Evolutionary conservation across 805 yeast species (phyloP), one percentile per base, ranked within the genome.

Genomic region (Kurtzmaniella cleridarum): DNA sequence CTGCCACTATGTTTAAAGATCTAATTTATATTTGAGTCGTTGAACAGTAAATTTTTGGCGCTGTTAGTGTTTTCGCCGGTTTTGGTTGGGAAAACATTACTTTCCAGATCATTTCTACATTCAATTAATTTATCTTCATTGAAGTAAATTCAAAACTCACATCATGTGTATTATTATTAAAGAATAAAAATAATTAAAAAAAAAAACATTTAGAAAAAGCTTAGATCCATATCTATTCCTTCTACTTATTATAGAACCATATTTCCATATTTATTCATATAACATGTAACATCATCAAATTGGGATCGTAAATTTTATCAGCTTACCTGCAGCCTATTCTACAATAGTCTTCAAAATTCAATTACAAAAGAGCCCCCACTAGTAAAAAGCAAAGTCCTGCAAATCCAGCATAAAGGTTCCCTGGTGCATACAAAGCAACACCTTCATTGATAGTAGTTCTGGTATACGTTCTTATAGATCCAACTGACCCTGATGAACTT

Each of bases 381-480:
- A 43, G 15, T 11, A 49, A 27, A 35, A 47, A 18, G 13, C 43
- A 30, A 7, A 41, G 35, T 11, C 58, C 61, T 26, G 49, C 34
- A 8, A 47, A 5, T 3, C 52, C 49, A 16, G 54, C 35, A 23
- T 38, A 39, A 3, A 39, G 33, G 23, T 35, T 30, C 9, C 35
- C 20, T 16, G 7, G 33, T 15, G 3, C 16, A 11, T 38, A 36
- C 14, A 37, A 43, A 30, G 36, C 49, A 13, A 38, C 51, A n/a
- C 35, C 48, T 14, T 44, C 42, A 23, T 30, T 34, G 23, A 62
- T 41, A 6, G 70, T 64, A 18, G 57, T 49, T 31, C 48, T 48
- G 2, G 51, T 42, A 42, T 64, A 64, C 0, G 57, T 42, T 40
- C 66, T 55, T n/a, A 61, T 39, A 4, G 44, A 54, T 10, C 68